These are phyloP conservation scores for Pythium brassicae DNA, from an alignment of 352 stramenopile genomes.

Conservation along the genomic window DNA sequence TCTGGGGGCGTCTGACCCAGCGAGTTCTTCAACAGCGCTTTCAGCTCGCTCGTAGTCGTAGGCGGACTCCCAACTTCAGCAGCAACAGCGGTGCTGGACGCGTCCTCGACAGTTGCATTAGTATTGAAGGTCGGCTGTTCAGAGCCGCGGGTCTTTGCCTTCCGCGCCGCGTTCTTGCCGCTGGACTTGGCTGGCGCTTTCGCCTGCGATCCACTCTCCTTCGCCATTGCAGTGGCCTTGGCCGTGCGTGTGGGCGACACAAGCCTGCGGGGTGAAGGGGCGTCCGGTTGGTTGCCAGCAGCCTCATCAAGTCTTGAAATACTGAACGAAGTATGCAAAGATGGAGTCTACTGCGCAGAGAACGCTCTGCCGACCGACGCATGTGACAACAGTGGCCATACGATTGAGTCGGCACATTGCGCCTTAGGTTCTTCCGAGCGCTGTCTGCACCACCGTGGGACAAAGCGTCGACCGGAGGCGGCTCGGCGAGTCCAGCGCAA, in stretches of 20 bases:
- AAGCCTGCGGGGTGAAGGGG: no score
- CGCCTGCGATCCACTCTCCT: not conserved
- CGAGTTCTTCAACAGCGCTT: conserved; percentile 13
- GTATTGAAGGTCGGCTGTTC: not conserved
- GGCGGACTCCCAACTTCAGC: not conserved
- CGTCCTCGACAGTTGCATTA: not conserved
- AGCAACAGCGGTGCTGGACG: not conserved
- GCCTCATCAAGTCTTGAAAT: no score
- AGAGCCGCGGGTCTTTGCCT: not conserved
- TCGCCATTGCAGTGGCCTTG: conserved; percentile 1
- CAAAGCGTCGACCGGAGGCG: conserved; percentile 65
- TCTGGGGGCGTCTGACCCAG: conserved; percentile 1
- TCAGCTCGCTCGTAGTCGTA: conserved; percentile 13
- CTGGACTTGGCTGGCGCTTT: conserved; percentile 1
- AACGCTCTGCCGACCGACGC: no score
- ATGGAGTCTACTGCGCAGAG: no score
- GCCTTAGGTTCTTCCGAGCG: not conserved
- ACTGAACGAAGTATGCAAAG: no score
- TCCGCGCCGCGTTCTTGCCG: not conserved
- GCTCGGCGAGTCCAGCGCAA: conserved; percentile 47
- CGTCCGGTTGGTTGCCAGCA: no score
- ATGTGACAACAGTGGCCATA: no score
- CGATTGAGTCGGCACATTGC: not conserved
- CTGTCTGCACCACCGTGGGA: conserved; percentile 24
- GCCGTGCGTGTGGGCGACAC: no score